phyloP scores from a whole-genome alignment of 75 land plant species.

The Pinus tabuliformis region DNA sequence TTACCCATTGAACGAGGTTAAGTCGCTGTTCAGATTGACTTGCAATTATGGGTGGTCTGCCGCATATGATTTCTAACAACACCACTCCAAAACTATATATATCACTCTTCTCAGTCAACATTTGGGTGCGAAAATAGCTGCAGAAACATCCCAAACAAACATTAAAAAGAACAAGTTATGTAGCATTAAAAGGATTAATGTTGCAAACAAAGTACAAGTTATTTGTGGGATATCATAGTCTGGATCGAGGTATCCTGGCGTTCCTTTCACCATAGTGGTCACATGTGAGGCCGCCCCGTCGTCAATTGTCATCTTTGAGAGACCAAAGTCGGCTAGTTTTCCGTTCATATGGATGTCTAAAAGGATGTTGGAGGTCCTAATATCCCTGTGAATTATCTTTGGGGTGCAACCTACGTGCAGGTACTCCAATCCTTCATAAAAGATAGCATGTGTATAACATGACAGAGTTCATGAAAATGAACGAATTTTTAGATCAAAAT shows the following conservation, averaged over 20 bases:
- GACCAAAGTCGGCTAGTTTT: slow-evolving; percentile 15
- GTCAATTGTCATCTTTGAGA: slow-evolving; percentile 7
- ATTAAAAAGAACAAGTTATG: too few species aligned
- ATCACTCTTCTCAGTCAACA: slow-evolving; percentile 9
- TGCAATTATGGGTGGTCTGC: not conserved
- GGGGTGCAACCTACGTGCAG: slow-evolving; percentile 16
- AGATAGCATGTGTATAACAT: not conserved
- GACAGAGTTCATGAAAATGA: too few species aligned
- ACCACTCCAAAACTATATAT: slow-evolving; percentile 11
- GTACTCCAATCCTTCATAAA: slow-evolving; percentile 14
- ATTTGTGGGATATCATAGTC: not conserved
- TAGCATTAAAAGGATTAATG: too few species aligned
- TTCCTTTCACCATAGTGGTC: slow-evolving; percentile 21
- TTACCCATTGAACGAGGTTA: not conserved
- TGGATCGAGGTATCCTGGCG: slow-evolving; percentile 30
- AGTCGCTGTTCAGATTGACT: not conserved
- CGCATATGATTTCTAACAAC: not conserved
- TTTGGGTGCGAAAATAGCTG: not conserved
- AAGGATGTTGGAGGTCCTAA: slow-evolving; percentile 12
- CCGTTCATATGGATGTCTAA: slow-evolving; percentile 2
- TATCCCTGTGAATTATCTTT: slow-evolving; percentile 15
- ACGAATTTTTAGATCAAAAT: too few species aligned
- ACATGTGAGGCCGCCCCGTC: slow-evolving; percentile 7
- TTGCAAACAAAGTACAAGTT: not conserved
- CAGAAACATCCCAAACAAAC: too few species aligned